Percentiles rank a stretch among this genome's conserved stretches.
Evolutionary conservation across 495 filamentous ascomycete species (phyloP).

Genomic region (Immersiella caudata): DNA sequence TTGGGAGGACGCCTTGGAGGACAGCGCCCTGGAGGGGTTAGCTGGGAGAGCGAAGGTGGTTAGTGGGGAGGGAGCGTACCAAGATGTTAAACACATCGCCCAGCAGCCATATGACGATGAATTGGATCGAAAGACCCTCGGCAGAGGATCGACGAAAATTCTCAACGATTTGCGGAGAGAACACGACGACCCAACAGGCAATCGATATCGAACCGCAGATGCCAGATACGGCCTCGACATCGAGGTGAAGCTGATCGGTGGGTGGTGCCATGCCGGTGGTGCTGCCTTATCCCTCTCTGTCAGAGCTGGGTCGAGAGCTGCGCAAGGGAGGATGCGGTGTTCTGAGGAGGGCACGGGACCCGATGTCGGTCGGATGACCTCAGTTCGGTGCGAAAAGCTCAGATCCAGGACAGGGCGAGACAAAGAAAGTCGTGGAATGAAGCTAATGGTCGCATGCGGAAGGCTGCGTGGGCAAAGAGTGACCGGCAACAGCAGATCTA

Average conservation of each 20-base stretch:
- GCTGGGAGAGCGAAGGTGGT: neutral
- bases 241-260: constrained; percentile 65
- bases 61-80: constrained; percentile 5
- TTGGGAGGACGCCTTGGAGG: constrained; percentile 90
- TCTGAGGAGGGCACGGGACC: neutral
- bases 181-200: constrained; percentile 97
- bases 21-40: constrained; percentile 62
- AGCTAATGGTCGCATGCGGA: neutral
- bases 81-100: constrained; percentile 98
- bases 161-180: constrained; percentile 94
- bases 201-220: constrained; percentile 95
- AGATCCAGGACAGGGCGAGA: neutral
- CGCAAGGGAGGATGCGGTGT: neutral
- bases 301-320: neutral
- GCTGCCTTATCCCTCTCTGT: neutral
- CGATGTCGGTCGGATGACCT: neutral
- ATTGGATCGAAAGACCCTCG: constrained; percentile 85
- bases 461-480: neutral
- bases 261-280: constrained; percentile 65
- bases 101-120: constrained; percentile 85
- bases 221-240: constrained; percentile 85
- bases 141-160: constrained; percentile 87
- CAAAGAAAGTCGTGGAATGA: neutral
- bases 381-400: neutral
- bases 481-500: neutral